Evolutionary conservation across 2,329 filamentous ascomycete genomes (phyloP).

Genomic region (Huntiella bhutanensis): DNA sequence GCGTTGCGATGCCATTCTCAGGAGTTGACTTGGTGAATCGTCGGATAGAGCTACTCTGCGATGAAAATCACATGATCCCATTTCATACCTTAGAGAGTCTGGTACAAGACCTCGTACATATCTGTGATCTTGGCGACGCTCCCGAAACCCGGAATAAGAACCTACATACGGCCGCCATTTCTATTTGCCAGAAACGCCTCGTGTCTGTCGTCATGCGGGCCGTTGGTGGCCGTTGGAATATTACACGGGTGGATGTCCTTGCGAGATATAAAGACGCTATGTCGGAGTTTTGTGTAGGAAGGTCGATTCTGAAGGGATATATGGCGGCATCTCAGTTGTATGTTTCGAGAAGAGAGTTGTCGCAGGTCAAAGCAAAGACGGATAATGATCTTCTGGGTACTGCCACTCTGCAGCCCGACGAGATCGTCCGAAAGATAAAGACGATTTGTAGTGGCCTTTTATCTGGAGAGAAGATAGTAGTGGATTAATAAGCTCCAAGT

Average conservation of each 20-base stretch:
- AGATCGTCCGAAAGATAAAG: background rate
- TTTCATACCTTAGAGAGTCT: background rate
- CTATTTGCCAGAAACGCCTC: background rate
- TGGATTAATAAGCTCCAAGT: background rate
- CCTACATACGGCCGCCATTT: background rate
- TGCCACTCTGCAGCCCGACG: background rate
- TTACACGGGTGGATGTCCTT: background rate
- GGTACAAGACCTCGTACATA: background rate
- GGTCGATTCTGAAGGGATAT: background rate
- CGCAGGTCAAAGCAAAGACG: background rate
- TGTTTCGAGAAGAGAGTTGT: background rate
- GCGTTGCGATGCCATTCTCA: background rate
- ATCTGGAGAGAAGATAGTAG: background rate
- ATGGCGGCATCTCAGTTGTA: constrained; percentile 1
- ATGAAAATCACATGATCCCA: background rate
- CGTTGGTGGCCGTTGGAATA: background rate
- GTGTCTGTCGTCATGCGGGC: background rate
- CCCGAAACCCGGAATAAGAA: background rate
- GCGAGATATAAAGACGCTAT: constrained; percentile 2
- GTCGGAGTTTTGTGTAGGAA: constrained; percentile 1
- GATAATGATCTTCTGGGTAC: constrained; percentile 2
- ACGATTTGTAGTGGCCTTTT: background rate
- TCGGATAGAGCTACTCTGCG: background rate
- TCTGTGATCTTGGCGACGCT: background rate
- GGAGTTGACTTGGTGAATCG: background rate